Conservation (phyloP, 2,329 filamentous ascomycete species). For the Paraphaeosphaeria sporulosa region DNA sequence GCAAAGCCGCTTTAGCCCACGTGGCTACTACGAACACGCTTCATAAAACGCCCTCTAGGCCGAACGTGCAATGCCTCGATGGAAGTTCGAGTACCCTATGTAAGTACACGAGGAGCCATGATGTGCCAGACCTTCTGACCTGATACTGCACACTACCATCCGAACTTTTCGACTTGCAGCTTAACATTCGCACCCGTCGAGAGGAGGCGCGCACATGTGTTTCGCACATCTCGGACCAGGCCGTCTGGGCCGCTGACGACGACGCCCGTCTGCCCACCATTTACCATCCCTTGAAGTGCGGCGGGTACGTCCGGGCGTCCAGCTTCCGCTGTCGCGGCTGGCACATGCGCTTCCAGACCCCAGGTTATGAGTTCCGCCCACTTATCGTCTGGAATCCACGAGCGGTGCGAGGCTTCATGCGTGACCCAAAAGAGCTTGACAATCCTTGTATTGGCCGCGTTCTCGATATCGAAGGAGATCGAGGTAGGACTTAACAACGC, state of each 20-base stretch:
- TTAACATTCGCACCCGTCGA: slow-evolving; percentile 58
- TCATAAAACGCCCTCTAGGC: too few species aligned
- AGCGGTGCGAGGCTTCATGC: slow-evolving; percentile 60
- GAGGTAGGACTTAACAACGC: slow-evolving; percentile 50
- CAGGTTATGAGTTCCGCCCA: slow-evolving; percentile 58
- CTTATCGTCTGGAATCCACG: slow-evolving; percentile 62
- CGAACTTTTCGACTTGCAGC: slow-evolving; percentile 72
- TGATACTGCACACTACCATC: slow-evolving; percentile 64
- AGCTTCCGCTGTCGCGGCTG: slow-evolving; percentile 61
- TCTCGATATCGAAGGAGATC: slow-evolving; percentile 26
- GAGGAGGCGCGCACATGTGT: slow-evolving; percentile 61
- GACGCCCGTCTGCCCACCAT: slow-evolving; percentile 54
- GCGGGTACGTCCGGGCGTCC: slow-evolving; percentile 62
- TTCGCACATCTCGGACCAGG: slow-evolving; percentile 67
- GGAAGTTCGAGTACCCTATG: too few species aligned
- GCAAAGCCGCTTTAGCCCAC: slow-evolving; percentile 16
- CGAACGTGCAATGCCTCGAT: too few species aligned
- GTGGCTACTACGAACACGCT: not conserved
- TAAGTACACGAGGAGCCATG: too few species aligned
- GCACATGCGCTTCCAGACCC: slow-evolving; percentile 62
- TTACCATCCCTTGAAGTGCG: slow-evolving; percentile 52
- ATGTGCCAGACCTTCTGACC: too few species aligned
- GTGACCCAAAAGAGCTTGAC: slow-evolving; percentile 68
- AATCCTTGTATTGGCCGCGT: slow-evolving; percentile 21
- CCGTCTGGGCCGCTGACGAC: slow-evolving; percentile 70